phyloP scores from a whole-genome alignment of 805 yeast genomes.

The Clavispora fructus region DNA sequence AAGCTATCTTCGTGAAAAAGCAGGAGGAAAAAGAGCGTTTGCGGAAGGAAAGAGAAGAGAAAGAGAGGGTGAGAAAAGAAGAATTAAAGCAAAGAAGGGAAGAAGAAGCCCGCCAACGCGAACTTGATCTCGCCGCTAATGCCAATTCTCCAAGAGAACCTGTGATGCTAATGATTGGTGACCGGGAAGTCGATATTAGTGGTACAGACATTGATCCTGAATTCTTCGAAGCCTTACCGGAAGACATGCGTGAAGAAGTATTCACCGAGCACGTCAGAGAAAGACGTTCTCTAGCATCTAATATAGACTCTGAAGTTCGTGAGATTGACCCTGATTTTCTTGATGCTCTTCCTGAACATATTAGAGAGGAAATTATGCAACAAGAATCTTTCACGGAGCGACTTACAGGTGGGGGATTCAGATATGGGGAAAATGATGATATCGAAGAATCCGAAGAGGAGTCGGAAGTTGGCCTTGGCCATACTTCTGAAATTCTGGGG shows the following conservation, averaged over 20 bases:
- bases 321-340: constrained; percentile 79
- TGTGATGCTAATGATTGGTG: constrained; percentile 68
- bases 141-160: constrained; percentile 33
- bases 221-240: constrained; percentile 84
- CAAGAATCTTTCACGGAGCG: constrained; percentile 48
- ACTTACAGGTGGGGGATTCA: constrained; percentile 18
- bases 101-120: constrained; percentile 22
- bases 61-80: constrained; percentile 23
- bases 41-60: constrained; percentile 26
- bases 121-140: constrained; percentile 3
- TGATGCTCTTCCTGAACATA: constrained; percentile 67
- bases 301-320: constrained; percentile 40
- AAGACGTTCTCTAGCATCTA: constrained; percentile 54
- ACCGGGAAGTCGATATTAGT: constrained; percentile 73
- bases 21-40: constrained; percentile 22
- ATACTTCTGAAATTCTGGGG: neutral
- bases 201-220: constrained; percentile 92
- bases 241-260: constrained; percentile 89
- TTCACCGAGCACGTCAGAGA: constrained; percentile 79
- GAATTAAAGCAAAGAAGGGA: constrained; percentile 24
- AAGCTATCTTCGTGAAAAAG: constrained; percentile 27
- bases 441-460: constrained; percentile 6
- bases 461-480: constrained; percentile 1
- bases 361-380: constrained; percentile 58
- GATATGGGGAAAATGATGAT: constrained; percentile 12